Percentiles rank a stretch among this genome's conserved stretches.
These are phyloP conservation scores for Clarireedia monteithiana DNA, from an alignment of 2,329 filamentous ascomycete species.

Conservation along the genomic window DNA sequence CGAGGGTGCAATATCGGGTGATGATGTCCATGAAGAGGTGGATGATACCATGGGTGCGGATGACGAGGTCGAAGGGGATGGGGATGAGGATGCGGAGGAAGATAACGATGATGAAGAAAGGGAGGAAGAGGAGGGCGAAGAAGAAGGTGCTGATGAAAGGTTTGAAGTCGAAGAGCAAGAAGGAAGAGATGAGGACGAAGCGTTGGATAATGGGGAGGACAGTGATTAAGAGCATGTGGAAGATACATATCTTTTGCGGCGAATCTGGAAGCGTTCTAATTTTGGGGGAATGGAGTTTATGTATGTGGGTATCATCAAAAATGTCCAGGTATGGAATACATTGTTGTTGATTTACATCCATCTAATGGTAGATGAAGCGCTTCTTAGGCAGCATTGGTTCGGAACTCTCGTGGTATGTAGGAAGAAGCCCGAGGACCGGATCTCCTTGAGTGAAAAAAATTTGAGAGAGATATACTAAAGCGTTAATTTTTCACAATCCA, in stretches of 20 bases:
- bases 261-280: neutral
- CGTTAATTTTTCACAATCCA: no score
- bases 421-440: no score
- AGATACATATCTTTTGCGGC: neutral
- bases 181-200: conserved; percentile 45
- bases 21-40: conserved; percentile 17
- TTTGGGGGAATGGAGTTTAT: neutral
- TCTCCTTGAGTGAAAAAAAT: no score
- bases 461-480: no score
- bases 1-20: neutral
- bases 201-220: conserved; percentile 51
- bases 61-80: conserved; percentile 33
- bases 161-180: conserved; percentile 46
- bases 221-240: conserved; percentile 20
- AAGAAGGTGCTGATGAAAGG: conserved; percentile 47
- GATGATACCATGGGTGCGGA: conserved; percentile 44
- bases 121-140: conserved; percentile 44
- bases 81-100: conserved; percentile 32
- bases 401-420: no score
- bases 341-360: neutral
- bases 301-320: conserved; percentile 1
- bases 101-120: conserved; percentile 39
- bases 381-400: no score
- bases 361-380: neutral
- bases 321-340: neutral